Evolutionary conservation across 257 asterid genomes (phyloP), one percentile per base, ranked within the genome.

Genomic region (Gentiana dahurica): DNA sequence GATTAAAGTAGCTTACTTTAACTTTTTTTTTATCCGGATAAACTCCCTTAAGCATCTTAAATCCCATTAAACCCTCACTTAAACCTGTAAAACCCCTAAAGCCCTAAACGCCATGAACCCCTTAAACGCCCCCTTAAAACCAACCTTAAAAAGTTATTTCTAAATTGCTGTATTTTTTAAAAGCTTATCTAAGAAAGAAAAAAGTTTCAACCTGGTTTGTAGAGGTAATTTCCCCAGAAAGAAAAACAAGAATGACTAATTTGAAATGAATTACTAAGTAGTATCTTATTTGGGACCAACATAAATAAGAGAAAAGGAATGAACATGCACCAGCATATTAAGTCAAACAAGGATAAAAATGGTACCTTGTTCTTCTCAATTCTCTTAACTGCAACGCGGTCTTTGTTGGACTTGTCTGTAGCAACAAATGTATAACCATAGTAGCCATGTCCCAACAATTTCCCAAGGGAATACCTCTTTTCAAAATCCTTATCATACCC

Each of bases 301-400:
- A 35, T 35, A 8, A 48, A 10, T 13, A 39, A 12, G 54, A 8
- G 6, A 49, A 55, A 48, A 34, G 9, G 9, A 5, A 10, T 41
- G 46, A 41, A 41, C 10, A 41, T 41, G 6, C 46, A 5, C 46
- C 46, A 41, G 46, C 9, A 5, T 41, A 41, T 10, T 24, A 24
- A 7, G 9, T 41, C 10, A 41, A 41, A 41, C 46, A 41, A 41
- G 24, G 24, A 41, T 41, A 41, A 41, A 41, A 3, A 7, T 7
- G 24, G 10, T 55, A 91, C 99, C 99, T 92, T 92, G 72, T 60
- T 86, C 80, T 92, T 92, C 55, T 92, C 99, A 66, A 92, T 85
- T 79, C 77, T 85, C 79, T 92, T 92, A 60, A 89, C 99, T 39
- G 99, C 99, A 67, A 88, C 99, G 32, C 99, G 97, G 79, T 92